These are phyloP conservation scores for Fusarium musae DNA, from an alignment of 2,329 filamentous ascomycete genomes.

Conservation along the genomic window DNA sequence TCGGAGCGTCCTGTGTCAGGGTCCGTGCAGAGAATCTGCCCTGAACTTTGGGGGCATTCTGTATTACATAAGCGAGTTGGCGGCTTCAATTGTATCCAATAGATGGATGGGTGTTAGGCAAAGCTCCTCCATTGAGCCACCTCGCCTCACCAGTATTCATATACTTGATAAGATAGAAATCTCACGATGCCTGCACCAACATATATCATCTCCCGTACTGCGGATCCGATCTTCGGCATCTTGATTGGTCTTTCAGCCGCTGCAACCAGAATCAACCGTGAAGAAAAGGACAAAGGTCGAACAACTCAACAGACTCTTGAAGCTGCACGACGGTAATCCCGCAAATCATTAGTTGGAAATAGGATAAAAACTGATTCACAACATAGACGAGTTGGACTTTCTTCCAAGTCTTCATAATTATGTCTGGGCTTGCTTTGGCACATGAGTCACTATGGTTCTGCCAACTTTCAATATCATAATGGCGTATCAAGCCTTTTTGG, in stretches of 20 bases:
- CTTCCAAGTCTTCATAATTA: constrained; percentile 37
- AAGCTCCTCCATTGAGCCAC: neutral
- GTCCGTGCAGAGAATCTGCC: constrained; percentile 29
- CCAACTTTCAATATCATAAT: neutral
- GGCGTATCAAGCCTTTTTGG: neutral
- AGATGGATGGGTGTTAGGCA: neutral
- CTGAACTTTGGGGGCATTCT: neutral
- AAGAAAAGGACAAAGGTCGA: constrained; percentile 68
- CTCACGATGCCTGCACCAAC: constrained; percentile 62
- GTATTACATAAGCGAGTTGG: neutral
- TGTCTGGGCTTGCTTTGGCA: neutral
- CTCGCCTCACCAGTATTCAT: neutral
- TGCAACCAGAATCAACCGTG: constrained; percentile 67
- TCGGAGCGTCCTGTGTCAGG: neutral
- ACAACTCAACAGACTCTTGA: constrained; percentile 62
- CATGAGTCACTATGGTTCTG: neutral
- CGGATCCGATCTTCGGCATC: constrained; percentile 69
- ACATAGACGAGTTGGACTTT: constrained; percentile 48
- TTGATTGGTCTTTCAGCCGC: constrained; percentile 67
- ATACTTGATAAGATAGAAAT: constrained; percentile 1
- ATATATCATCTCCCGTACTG: constrained; percentile 69
- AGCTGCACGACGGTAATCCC: constrained; percentile 55
- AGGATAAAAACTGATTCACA: constrained; percentile 6
- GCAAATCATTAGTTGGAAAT: neutral
- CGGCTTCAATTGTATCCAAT: neutral